A percentile compares a stretch with the other conserved stretches of the same genome.
Conservation (phyloP, 2,329 filamentous ascomycete genomes). For the Tolypocladium album region DNA sequence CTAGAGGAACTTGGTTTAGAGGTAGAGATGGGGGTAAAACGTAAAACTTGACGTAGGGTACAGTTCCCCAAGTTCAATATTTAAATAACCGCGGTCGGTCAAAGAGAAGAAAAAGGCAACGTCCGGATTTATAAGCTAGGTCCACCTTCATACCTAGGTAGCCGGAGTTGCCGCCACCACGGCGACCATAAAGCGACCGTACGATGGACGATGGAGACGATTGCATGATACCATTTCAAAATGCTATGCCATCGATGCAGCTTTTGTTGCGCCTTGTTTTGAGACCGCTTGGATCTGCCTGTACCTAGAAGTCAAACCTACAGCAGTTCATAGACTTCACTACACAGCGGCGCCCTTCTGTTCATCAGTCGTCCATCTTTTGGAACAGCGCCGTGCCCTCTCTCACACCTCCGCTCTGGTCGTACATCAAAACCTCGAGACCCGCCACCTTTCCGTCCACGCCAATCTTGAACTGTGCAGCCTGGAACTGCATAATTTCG, state of each 20-base stretch:
- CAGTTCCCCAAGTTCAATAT: too few relatives aligned
- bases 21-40: too few relatives aligned
- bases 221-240: not conserved
- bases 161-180: too few relatives aligned
- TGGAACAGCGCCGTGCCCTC: constrained; percentile 7
- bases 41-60: too few relatives aligned
- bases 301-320: not conserved
- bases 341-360: not conserved
- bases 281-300: not conserved
- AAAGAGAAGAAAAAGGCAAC: too few relatives aligned
- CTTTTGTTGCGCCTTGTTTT: not conserved
- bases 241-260: not conserved
- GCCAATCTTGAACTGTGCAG: constrained; percentile 5
- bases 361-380: not conserved
- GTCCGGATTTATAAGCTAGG: too few relatives aligned
- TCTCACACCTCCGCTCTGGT: not conserved
- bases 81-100: too few relatives aligned
- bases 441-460: not conserved
- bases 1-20: too few relatives aligned
- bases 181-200: too few relatives aligned
- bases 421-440: constrained; percentile 2
- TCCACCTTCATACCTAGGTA: too few relatives aligned
- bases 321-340: not conserved
- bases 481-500: not conserved
- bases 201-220: too few relatives aligned